Percentiles rank a stretch among this genome's conserved stretches.
phyloP scores from a whole-genome alignment of 2,329 filamentous ascomycete genomes.

The Verticillium nonalfalfae region DNA sequence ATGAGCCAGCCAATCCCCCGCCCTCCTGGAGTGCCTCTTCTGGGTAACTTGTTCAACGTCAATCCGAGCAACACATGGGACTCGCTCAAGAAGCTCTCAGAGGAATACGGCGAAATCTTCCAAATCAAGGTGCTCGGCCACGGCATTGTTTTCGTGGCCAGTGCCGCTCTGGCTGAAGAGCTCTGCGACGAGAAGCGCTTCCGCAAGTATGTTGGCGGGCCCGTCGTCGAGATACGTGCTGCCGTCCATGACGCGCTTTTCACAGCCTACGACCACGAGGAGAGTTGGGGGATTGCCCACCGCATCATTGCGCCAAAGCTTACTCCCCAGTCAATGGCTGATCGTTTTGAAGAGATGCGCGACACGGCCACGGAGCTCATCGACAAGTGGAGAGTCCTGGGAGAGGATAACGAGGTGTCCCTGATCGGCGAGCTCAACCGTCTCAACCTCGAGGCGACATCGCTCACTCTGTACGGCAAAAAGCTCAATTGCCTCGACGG shows the following conservation, averaged over 20 bases:
- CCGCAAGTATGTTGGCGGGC: conserved; percentile 46
- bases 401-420: conserved; percentile 28
- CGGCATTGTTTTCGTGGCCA: conserved; percentile 32
- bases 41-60: conserved; percentile 29
- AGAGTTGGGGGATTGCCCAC: conserved; percentile 43
- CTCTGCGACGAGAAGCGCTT: conserved; percentile 46
- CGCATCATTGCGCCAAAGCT: conserved; percentile 44
- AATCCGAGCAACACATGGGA: conserved; percentile 27
- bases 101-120: conserved; percentile 30
- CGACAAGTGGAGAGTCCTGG: conserved; percentile 38
- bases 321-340: conserved; percentile 21
- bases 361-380: conserved; percentile 42
- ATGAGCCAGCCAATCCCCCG: conserved; percentile 28
- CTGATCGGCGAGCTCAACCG: conserved; percentile 44
- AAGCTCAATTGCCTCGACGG: conserved; percentile 39
- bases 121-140: conserved; percentile 26
- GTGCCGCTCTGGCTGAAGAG: conserved; percentile 33
- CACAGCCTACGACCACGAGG: conserved; percentile 41
- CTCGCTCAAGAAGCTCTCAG: conserved; percentile 26
- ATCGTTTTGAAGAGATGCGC: conserved; percentile 40
- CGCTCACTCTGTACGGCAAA: conserved; percentile 44
- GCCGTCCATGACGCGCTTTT: conserved; percentile 46
- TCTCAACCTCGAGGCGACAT: conserved; percentile 44
- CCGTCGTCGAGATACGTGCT: conserved; percentile 44
- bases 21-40: conserved; percentile 25